Evolutionary conservation across 2,329 filamentous ascomycete genomes (phyloP).

Genomic region (Cyclaneusma minus): DNA sequence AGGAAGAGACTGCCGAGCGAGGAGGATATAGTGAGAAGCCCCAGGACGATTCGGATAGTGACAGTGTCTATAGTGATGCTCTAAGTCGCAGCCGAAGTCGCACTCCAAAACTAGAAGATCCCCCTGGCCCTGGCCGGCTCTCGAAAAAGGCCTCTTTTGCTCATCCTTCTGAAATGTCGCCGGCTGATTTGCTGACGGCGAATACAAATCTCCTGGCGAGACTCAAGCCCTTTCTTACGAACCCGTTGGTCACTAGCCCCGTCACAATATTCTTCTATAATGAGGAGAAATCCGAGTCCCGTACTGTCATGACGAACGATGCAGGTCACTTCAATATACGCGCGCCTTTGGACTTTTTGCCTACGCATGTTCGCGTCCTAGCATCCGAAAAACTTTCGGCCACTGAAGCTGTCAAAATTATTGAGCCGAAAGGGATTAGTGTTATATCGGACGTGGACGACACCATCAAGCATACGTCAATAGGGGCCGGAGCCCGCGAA

Average conservation of each 20-base stretch:
- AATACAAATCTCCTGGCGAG: constrained; percentile 82
- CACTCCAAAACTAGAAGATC: constrained; percentile 7
- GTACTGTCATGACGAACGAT: constrained; percentile 73
- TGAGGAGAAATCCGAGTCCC: constrained; percentile 63
- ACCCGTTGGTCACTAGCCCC: constrained; percentile 58
- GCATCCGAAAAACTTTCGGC: constrained; percentile 75
- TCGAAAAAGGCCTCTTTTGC: constrained; percentile 26
- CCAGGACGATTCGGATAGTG: constrained; percentile 24
- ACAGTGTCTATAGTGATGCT: constrained; percentile 14
- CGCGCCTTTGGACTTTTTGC: constrained; percentile 74
- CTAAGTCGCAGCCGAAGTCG: constrained; percentile 5
- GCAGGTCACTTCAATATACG: constrained; percentile 76
- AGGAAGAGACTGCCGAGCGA: constrained; percentile 53
- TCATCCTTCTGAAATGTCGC: constrained; percentile 43
- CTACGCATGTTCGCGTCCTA: constrained; percentile 75
- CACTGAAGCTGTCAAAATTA: constrained; percentile 62
- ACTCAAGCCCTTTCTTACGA: constrained; percentile 79
- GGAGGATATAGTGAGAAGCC: constrained; percentile 62
- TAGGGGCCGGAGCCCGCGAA: constrained; percentile 71
- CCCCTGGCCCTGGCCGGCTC: constrained; percentile 20
- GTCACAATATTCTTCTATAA: constrained; percentile 96
- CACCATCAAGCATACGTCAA: constrained; percentile 91
- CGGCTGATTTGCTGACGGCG: constrained; percentile 61
- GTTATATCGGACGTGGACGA: constrained; percentile 97
- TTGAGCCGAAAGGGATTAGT: constrained; percentile 67